Evolutionary conservation across 768 basidiomycete species (phyloP), one percentile per base, ranked within the genome.

Genomic region (Hypsizygus marmoreus): DNA sequence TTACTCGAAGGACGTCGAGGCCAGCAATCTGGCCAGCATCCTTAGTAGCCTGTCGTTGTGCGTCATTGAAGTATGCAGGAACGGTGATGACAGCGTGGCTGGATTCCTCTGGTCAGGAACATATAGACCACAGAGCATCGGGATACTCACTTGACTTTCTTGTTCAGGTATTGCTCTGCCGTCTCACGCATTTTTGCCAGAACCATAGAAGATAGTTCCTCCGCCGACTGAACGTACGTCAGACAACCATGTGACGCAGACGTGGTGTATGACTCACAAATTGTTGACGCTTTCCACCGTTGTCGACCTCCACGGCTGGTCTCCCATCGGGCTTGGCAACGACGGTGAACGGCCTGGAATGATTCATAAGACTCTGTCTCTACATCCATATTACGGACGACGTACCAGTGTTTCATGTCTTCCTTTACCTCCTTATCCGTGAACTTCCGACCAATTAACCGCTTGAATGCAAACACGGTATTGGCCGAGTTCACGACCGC

Each of bases 31-130:
- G 87, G 62, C 97, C 97, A 42, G 97, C 94, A 50, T 97, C 86
- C 73, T 97, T 97, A 32, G 97, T 99, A 4, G 97, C 97, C 75
- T 98, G 95, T 49, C 97, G 87, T 69, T 99, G 97, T 14, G 97
- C 95, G 64, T 99, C 97, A 67, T 99, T 99, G 82, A 98, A 99
- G 74, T 97, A 97, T 0, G 95, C 95, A 1, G 95, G 97, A 23
- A 97, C 95, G 11, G 95, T 97, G 60, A 98, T 75, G 58, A 98
- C 95, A 20, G 88, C 88, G 43, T 91, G 84, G 58, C 87, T 90
- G 45, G n/a, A n/a, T n/a, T n/a, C n/a, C n/a, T n/a, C n/a, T n/a
- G n/a, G n/a, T n/a, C n/a, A n/a, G n/a, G n/a, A n/a, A 20, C 10
- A 17, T n/a, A 29, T 40, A 23, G 4, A 28, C 22, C 5, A 10